Conservation (phyloP, 208 protist species). For the Leishmania gerbilli region DNA sequence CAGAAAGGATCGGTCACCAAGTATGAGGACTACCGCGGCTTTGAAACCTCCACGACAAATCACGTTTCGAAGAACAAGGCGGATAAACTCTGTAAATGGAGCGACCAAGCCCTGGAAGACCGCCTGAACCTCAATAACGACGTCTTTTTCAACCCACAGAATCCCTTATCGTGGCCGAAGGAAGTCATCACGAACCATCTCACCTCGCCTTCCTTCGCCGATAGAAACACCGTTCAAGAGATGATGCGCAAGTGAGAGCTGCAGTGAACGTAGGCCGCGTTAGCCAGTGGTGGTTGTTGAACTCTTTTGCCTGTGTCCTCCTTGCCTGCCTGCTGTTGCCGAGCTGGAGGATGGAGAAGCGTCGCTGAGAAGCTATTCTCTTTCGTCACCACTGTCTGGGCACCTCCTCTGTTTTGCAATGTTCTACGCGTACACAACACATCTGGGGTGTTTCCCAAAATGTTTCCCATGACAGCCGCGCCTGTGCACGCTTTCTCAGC, state of each 20-base stretch:
- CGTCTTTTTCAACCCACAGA: conserved; percentile 60
- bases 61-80: conserved; percentile 50
- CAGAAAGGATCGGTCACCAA: conserved; percentile 38
- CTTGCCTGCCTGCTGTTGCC: not conserved
- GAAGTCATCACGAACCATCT: conserved; percentile 42
- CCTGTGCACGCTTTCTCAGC: not conserved
- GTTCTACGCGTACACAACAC: not conserved
- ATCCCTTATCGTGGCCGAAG: conserved; percentile 45
- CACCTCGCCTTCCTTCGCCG: conserved; percentile 27
- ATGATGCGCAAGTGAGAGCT: conserved; percentile 5
- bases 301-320: not conserved
- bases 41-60: conserved; percentile 46
- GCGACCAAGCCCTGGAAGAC: conserved; percentile 51
- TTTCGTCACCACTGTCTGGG: not conserved
- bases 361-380: not conserved
- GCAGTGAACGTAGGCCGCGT: too few species aligned
- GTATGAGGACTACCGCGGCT: conserved; percentile 68
- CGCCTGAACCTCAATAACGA: conserved; percentile 42
- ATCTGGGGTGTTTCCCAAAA: too few species aligned
- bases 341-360: not conserved
- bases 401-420: not conserved
- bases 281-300: not conserved
- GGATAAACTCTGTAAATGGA: conserved; percentile 69
- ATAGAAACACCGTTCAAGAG: conserved; percentile 21
- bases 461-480: not conserved